Conservation (phyloP, 1,139 yeast species). For the Zygosaccharomyces sapae region DNA sequence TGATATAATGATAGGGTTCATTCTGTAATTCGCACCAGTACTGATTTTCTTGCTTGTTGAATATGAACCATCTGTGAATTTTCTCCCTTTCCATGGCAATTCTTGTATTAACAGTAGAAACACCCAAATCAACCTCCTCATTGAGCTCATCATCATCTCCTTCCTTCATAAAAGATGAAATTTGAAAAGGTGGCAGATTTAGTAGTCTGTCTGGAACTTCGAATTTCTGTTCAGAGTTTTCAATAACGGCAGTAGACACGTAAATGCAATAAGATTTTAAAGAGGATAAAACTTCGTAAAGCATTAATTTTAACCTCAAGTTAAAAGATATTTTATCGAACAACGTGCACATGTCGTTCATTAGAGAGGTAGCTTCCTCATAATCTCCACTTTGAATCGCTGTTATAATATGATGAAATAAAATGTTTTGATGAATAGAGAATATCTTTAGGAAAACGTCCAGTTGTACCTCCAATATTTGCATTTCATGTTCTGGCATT, state of each 20-base stretch:
- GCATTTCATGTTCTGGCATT: slow-evolving; percentile 15
- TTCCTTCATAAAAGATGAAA: slow-evolving; percentile 31
- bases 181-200: slow-evolving; percentile 34
- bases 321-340: slow-evolving; percentile 36
- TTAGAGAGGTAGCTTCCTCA: slow-evolving; percentile 10
- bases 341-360: slow-evolving; percentile 22
- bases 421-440: slow-evolving; percentile 30
- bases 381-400: slow-evolving; percentile 12
- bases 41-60: slow-evolving; percentile 19
- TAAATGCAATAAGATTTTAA: slow-evolving; percentile 41
- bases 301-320: slow-evolving; percentile 52
- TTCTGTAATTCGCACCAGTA: slow-evolving; percentile 21
- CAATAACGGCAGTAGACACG: slow-evolving; percentile 16
- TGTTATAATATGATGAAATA: slow-evolving; percentile 23
- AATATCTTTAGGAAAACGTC: slow-evolving; percentile 30
- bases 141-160: slow-evolving; percentile 8
- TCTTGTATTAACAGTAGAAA: slow-evolving; percentile 6
- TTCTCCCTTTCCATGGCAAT: slow-evolving; percentile 1
- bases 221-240: slow-evolving; percentile 6
- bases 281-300: slow-evolving; percentile 60
- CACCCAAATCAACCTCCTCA: slow-evolving; percentile 17
- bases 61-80: slow-evolving; percentile 23
- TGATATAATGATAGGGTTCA: slow-evolving; percentile 30
- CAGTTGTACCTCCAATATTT: slow-evolving; percentile 16
- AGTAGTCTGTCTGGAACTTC: slow-evolving; percentile 24